phyloP scores from a whole-genome alignment of 2,329 filamentous ascomycete species.

The Botrytis fabae region DNA sequence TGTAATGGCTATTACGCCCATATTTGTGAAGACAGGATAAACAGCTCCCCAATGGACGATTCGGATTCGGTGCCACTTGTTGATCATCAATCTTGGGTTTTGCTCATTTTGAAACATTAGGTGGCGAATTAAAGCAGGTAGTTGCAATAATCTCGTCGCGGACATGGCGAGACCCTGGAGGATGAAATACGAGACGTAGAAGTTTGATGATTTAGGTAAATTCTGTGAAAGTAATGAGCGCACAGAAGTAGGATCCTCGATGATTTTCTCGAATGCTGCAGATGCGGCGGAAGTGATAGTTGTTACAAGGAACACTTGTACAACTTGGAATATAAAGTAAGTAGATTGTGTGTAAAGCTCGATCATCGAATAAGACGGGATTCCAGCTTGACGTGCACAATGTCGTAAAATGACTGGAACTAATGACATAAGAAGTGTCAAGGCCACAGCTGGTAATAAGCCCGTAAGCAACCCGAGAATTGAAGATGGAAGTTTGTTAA shows the following conservation, averaged over 20 bases:
- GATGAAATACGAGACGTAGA: constrained; percentile 68
- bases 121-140: constrained; percentile 57
- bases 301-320: constrained; percentile 69
- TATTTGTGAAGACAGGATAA: constrained; percentile 54
- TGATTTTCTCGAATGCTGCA: constrained; percentile 52
- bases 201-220: constrained; percentile 64
- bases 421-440: constrained; percentile 61
- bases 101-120: constrained; percentile 58
- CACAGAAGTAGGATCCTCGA: constrained; percentile 50
- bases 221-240: constrained; percentile 54
- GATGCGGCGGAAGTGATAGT: constrained; percentile 63
- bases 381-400: constrained; percentile 60
- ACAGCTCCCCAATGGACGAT: constrained; percentile 59
- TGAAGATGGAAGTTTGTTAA: constrained; percentile 54
- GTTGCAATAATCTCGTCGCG: constrained; percentile 57
- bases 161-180: constrained; percentile 65
- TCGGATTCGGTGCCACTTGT: constrained; percentile 53
- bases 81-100: constrained; percentile 62
- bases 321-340: constrained; percentile 63
- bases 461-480: constrained; percentile 63
- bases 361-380: constrained; percentile 57
- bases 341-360: constrained; percentile 64
- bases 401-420: constrained; percentile 61
- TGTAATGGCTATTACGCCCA: constrained; percentile 52
- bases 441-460: constrained; percentile 59